Evolutionary conservation across 371 early-diverging fungal species (phyloP).

Genomic region (Syncephalis plumigaleata): DNA sequence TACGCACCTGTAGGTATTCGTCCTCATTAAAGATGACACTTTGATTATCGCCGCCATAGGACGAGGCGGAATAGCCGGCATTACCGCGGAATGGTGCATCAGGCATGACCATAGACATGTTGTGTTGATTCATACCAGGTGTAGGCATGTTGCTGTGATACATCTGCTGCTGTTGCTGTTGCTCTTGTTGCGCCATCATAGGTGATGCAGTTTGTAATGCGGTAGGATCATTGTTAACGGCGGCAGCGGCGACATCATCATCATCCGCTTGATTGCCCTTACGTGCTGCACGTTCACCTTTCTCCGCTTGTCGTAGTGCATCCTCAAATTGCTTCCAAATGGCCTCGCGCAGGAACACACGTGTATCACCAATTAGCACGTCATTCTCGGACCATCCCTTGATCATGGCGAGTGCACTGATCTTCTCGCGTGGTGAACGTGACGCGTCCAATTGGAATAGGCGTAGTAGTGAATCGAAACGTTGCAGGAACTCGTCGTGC

Average conservation of each 20-base stretch:
- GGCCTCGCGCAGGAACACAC: constrained; percentile 46
- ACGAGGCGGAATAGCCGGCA: too few species aligned
- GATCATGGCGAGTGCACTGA: constrained; percentile 19
- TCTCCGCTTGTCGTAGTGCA: constrained; percentile 49
- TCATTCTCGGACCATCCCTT: constrained; percentile 17
- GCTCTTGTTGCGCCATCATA: neutral
- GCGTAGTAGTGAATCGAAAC: constrained; percentile 22
- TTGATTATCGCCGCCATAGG: too few species aligned
- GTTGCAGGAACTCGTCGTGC: constrained; percentile 39
- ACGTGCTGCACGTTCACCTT: constrained; percentile 31
- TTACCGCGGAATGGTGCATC: neutral
- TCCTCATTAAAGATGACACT: too few species aligned
- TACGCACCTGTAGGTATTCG: too few species aligned
- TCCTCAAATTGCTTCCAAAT: constrained; percentile 69
- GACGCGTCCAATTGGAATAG: constrained; percentile 18
- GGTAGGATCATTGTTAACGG: too few species aligned
- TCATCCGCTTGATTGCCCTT: constrained; percentile 20
- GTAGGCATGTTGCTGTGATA: neutral
- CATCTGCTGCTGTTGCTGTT: neutral
- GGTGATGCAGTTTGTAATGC: too few species aligned
- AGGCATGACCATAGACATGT: neutral
- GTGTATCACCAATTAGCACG: constrained; percentile 25
- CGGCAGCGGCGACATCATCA: too few species aligned
- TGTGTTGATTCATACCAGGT: neutral
- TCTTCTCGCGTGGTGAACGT: constrained; percentile 16